Evolutionary conservation across 192 early-diverging fungal genomes (phyloP).

Genomic region (Backusella psychrophila): DNA sequence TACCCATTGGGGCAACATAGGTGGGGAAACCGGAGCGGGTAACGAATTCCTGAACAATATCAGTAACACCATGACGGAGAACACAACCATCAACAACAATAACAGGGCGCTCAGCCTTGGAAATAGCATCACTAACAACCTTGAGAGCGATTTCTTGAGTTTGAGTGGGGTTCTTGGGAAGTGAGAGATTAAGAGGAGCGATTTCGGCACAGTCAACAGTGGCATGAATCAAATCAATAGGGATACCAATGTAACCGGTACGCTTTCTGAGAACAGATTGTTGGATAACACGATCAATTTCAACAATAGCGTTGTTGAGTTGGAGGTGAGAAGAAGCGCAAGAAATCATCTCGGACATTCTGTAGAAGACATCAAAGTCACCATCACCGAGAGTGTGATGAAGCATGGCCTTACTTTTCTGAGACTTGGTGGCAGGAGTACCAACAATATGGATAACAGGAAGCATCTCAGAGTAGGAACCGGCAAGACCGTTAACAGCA

Average conservation of each 20-base stretch:
- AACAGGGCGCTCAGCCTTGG: constrained; percentile 38
- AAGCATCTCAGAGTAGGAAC: constrained; percentile 47
- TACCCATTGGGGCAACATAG: constrained; percentile 48
- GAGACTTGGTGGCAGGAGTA: constrained; percentile 44
- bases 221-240: constrained; percentile 36
- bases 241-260: constrained; percentile 42
- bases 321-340: constrained; percentile 35
- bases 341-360: constrained; percentile 42
- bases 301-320: constrained; percentile 28
- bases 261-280: background rate
- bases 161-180: constrained; percentile 28
- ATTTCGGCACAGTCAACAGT: constrained; percentile 19
- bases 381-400: constrained; percentile 53
- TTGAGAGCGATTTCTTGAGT: constrained; percentile 29
- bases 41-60: constrained; percentile 25
- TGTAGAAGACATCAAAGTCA: constrained; percentile 40
- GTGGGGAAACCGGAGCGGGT: constrained; percentile 36
- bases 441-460: constrained; percentile 54
- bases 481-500: constrained; percentile 44
- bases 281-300: constrained; percentile 41
- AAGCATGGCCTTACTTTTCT: constrained; percentile 39
- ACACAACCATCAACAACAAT: constrained; percentile 47
- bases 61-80: constrained; percentile 20
- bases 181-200: constrained; percentile 22
- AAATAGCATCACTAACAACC: constrained; percentile 28